Evolutionary conservation across 257 asterid genomes (phyloP), one percentile per base, ranked within the genome.

Genomic region (Lycium barbarum): DNA sequence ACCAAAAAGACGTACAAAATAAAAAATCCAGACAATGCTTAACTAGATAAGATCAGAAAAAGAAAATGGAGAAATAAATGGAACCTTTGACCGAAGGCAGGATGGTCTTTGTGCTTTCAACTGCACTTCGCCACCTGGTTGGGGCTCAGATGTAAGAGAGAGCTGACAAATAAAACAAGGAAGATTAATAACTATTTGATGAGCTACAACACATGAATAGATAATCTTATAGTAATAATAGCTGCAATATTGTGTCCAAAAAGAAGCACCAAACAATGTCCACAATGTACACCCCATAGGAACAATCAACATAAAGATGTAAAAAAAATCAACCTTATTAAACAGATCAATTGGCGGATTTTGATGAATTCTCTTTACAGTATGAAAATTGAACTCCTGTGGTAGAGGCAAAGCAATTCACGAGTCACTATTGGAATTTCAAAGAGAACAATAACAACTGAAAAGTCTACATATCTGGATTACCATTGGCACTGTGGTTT

Each of bases 321-420:
- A 51, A 83, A 51, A 68, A 26, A 5, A 2, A 45, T 36, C 79
- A 88, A 96, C 99, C 97, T 94, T 93, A 89, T 87, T 93, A 89
- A 96, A 96, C 66, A 93, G 91, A 40, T 95, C 99, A 9, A 88
- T 83, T 43, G 98, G 98, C 49, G 93, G 98, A 88, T 92, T 93
- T 86, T 87, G 89, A 62, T 87, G 94, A 78, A 66, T 88, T 88
- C 93, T 95, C 92, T 89, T 93, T 22, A 86, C 97, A 0, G 91
- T 90, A 11, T 88, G 97, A 87, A 93, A 93, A 85, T 91, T 94
- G 85, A 93, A 96, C 86, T 94, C 99, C 98, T 94, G 94, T 43
- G 7, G 40, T 35, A 66, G 9, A 87, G 73, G 80, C 65, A 85
- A 80, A 79, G 85, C 15, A 62, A 67, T 38, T 14, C 11, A 79